These are phyloP conservation scores for Chaetomium sp. DNA, from an alignment of 2,329 filamentous ascomycete genomes.

Conservation along the genomic window DNA sequence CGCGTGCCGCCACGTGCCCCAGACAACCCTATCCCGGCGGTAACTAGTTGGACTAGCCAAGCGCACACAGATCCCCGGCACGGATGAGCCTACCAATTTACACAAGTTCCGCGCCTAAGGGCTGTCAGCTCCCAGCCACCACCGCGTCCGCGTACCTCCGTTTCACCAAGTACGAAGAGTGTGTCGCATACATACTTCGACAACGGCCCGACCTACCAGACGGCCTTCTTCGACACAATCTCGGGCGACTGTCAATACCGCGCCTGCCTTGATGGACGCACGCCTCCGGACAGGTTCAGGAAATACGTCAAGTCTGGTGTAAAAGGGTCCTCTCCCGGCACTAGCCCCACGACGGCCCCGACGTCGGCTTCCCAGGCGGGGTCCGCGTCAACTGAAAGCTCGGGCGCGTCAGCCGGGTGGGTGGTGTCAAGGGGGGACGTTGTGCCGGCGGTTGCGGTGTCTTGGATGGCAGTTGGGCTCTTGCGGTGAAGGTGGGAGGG, in stretches of 20 bases:
- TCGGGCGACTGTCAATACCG: slow-evolving; percentile 4
- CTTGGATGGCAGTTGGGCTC: not conserved
- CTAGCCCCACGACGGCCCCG: not conserved
- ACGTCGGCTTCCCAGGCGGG: not conserved
- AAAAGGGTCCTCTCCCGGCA: not conserved
- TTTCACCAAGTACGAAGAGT: not conserved
- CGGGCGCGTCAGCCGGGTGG: not conserved
- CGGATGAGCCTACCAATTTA: not conserved
- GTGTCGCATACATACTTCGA: slow-evolving; percentile 5
- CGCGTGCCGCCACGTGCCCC: not conserved
- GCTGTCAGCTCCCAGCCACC: not conserved
- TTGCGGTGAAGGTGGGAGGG: not conserved
- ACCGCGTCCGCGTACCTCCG: not conserved
- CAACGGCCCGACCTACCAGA: not conserved
- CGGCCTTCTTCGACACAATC: slow-evolving; percentile 10
- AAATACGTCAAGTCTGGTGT: not conserved
- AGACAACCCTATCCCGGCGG: too few species aligned
- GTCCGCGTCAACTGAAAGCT: not conserved
- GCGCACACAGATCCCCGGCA: not conserved
- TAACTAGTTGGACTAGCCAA: too few species aligned
- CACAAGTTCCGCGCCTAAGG: not conserved
- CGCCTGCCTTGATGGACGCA: not conserved
- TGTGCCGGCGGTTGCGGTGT: not conserved
- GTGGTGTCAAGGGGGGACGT: not conserved
- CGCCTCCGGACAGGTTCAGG: not conserved